These are phyloP conservation scores for Cutaneotrichosporon sp. DNA, from an alignment of 1,284 basidiomycete species.

Conservation along the genomic window DNA sequence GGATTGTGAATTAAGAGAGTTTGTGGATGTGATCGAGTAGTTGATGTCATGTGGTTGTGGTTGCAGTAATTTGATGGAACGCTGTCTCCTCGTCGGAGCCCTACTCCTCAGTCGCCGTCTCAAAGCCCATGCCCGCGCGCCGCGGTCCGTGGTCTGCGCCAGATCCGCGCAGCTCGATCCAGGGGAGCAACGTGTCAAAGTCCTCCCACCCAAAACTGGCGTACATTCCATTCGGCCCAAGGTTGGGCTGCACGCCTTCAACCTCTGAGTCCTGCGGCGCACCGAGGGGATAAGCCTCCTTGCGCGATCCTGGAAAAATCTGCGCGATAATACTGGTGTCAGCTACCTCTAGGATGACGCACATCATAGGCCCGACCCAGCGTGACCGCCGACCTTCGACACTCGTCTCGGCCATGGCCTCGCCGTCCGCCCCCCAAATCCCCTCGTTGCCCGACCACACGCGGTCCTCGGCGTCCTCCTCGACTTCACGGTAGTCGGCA, in stretches of 20 bases:
- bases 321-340: conserved; percentile 43
- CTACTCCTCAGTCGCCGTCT: conserved; percentile 16
- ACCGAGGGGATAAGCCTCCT: conserved; percentile 29
- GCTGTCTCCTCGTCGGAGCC: not conserved
- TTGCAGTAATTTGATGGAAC: not conserved
- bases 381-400: conserved; percentile 25
- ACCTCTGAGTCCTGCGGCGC: conserved; percentile 19
- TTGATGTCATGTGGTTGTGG: not conserved
- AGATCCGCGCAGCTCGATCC: conserved; percentile 40
- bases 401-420: conserved; percentile 41
- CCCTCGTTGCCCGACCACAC: conserved; percentile 30
- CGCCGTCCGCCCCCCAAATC: conserved; percentile 23
- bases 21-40: not conserved
- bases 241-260: conserved; percentile 39
- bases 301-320: conserved; percentile 34
- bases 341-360: conserved; percentile 15
- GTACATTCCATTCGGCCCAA: conserved; percentile 50
- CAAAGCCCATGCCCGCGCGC: conserved; percentile 41
- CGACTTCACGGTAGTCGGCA: conserved; percentile 26
- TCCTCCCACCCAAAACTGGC: conserved; percentile 49
- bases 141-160: conserved; percentile 35
- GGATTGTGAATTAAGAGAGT: not conserved
- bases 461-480: conserved; percentile 32
- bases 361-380: conserved; percentile 53
- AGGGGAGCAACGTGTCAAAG: conserved; percentile 40